Evolutionary conservation across 768 basidiomycete genomes (phyloP), one percentile per base, ranked within the genome.

Genomic region (Lyophyllum decastes): DNA sequence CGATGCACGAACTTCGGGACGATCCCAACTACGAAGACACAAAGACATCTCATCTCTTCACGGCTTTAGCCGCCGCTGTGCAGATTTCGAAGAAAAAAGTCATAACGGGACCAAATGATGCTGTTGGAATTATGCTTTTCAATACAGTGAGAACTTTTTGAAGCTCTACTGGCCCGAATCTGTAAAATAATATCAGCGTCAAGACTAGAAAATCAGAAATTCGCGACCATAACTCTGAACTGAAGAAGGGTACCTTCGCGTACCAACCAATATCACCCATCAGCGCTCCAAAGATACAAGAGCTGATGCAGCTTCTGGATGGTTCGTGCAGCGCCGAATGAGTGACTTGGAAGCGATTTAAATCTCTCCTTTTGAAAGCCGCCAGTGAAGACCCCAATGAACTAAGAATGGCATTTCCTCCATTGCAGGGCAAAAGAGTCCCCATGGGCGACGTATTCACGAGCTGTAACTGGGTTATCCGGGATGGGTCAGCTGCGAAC

Each of bases 1-100:
- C 93, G 11, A 98, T 98, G 96, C 87, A 90, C 24, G 78, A 77
- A 35, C 82, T 88, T 43, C 78, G 78, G 49, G 87, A 89, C 24
- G 85, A 88, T 64, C 82, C 84, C 11, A 75, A 77, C 53, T 82
- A 87, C 57, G 84, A 92, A 72, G 82, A 86, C 50, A 76, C 78
- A 38, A 78, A 88, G 66, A 90, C 85, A 0, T 92, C 86, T 55
- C 89, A 95, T 65, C 70, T 98, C 2, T 87, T 88, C 64, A 78
- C 82, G 19, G 92, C 93, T 0, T 81, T 98, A 22, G 84, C 94
- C 59, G 87, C 88, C 10, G 94, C 92, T 0, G 84, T 92, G 75
- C 85, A 92, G 65, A 88, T 97, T 38, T 84, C 93, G 74, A 94
- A 95, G 78, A 86, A 83, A 66, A 98, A 98, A 73, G 90, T 96